phyloP scores from a whole-genome alignment of 2,329 filamentous ascomycete species.

The Chaetomium olivaceum region DNA sequence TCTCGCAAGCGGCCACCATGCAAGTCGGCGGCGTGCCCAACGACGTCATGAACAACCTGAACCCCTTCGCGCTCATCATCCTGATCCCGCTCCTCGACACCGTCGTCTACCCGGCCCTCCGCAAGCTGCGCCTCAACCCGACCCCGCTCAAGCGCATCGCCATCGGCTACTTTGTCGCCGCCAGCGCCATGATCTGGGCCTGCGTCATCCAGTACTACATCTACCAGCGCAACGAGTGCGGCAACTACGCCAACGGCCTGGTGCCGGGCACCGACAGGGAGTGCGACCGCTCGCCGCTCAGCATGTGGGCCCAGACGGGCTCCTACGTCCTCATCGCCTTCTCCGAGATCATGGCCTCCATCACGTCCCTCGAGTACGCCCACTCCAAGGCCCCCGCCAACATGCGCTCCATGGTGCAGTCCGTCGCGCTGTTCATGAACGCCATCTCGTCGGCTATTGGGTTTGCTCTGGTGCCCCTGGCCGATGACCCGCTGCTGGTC shows the following conservation, averaged over 20 bases:
- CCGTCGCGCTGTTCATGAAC: slow-evolving; percentile 67
- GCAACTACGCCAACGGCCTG: slow-evolving; percentile 41
- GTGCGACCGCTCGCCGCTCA: slow-evolving; percentile 55
- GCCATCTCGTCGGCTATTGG: slow-evolving; percentile 68
- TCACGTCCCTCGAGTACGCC: slow-evolving; percentile 68
- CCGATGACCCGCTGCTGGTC: slow-evolving; percentile 63
- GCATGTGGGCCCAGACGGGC: slow-evolving; percentile 61
- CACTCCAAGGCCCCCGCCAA: slow-evolving; percentile 75
- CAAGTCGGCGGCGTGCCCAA: slow-evolving; percentile 70
- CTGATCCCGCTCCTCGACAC: slow-evolving; percentile 71
- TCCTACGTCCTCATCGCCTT: slow-evolving; percentile 52
- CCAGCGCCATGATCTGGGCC: slow-evolving; percentile 60
- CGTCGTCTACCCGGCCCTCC: slow-evolving; percentile 66
- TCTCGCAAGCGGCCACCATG: slow-evolving; percentile 66
- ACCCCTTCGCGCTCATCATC: slow-evolving; percentile 72
- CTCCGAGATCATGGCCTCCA: slow-evolving; percentile 52
- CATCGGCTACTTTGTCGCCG: slow-evolving; percentile 65
- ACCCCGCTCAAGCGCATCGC: slow-evolving; percentile 76
- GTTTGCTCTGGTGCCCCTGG: slow-evolving; percentile 52
- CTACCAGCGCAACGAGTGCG: slow-evolving; percentile 64
- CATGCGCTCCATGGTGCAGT: slow-evolving; percentile 72
- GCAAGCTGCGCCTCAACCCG: slow-evolving; percentile 64
- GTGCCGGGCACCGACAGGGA: slow-evolving; percentile 40
- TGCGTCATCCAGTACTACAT: slow-evolving; percentile 59
- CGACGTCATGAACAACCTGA: slow-evolving; percentile 72